phyloP scores from a whole-genome alignment of 1,284 basidiomycete genomes.

The Filobasidium uniguttulatum region DNA sequence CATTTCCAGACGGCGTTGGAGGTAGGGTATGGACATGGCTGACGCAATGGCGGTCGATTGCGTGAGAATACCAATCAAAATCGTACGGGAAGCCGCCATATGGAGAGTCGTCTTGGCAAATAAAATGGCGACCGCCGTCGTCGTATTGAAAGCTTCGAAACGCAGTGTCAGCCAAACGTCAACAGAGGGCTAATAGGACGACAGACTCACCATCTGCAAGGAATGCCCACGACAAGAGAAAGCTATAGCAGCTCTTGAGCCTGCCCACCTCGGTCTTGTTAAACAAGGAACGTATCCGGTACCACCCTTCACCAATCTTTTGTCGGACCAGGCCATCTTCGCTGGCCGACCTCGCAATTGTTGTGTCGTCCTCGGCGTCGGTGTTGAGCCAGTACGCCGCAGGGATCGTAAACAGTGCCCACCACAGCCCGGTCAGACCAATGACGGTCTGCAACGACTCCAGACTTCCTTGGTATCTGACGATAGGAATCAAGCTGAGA shows the following conservation, averaged over 20 bases:
- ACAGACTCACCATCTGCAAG: constrained; percentile 60
- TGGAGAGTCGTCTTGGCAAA: constrained; percentile 33
- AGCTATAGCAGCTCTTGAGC: constrained; percentile 69
- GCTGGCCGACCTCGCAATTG: not conserved
- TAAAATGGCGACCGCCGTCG: constrained; percentile 30
- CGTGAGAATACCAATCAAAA: constrained; percentile 37
- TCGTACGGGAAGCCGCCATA: constrained; percentile 38
- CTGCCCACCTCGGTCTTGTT: constrained; percentile 52
- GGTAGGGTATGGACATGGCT: constrained; percentile 26
- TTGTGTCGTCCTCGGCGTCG: constrained; percentile 5
- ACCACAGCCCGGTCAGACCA: constrained; percentile 67
- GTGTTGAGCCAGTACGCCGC: constrained; percentile 54
- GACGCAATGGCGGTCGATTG: constrained; percentile 33
- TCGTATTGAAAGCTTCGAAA: constrained; percentile 31
- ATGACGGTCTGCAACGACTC: constrained; percentile 62
- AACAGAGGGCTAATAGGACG: not conserved
- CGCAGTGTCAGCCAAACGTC: not conserved
- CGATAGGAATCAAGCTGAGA: constrained; percentile 61
- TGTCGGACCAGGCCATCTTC: constrained; percentile 31
- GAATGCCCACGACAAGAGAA: constrained; percentile 79
- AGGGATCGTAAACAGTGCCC: constrained; percentile 64
- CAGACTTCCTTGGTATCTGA: constrained; percentile 51
- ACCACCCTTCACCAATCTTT: constrained; percentile 24
- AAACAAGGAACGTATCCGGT: constrained; percentile 45
- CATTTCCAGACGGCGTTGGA: constrained; percentile 42